Base-by-base conservation (phyloP, 345 rosid genomes). In the Euphorbia tirucalli region DNA sequence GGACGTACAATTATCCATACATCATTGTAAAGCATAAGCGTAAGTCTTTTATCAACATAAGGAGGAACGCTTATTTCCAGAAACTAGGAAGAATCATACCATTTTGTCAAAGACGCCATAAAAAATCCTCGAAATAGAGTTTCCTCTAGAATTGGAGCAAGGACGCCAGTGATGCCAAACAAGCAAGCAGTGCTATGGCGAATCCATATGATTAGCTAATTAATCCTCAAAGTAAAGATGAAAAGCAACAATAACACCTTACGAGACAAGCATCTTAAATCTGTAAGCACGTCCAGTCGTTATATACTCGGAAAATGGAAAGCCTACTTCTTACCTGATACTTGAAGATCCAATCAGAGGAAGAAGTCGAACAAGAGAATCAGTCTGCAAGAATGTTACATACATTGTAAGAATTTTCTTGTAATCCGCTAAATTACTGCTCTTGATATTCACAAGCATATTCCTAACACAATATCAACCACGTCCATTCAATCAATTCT, bases 141-240 rank as follows among this genome's bases (percentile, higher is more conserved):
- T 83, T 95, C 99, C 80, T 95, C 99, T 41, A 95, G 92, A 71
- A 95, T 59, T 58, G 99, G 99, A 73, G 99, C 99, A 74, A 92
- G 85, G 82, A 92, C 65, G 59, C 97, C 97, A 13, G 97, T 92
- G 74, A 92, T 78, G 44, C 89, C 97, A 68, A 95, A 75, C 87
- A 95, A 83, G 84, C 93, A 90, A 70, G 92, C 92, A 64, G 97
- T 92, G 85, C 97, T 95, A 74, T 75, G 78, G 43, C 7, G 66
- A 68, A 72, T 9, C 52, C 25, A 55, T 30, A 71, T 24, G 16
- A 61, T 75, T 30, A 70, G 50, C 24, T 63, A n/a, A 64, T 39
- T 30, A 44, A 65, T 41, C 21, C 50, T 50, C 62, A 25, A 55
- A 41, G 21, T 2, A 13, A 54, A 4, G 24, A 30, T 66, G 27